Base-by-base conservation (phyloP, 179 eudicot genomes). In the Silene coronaria region DNA sequence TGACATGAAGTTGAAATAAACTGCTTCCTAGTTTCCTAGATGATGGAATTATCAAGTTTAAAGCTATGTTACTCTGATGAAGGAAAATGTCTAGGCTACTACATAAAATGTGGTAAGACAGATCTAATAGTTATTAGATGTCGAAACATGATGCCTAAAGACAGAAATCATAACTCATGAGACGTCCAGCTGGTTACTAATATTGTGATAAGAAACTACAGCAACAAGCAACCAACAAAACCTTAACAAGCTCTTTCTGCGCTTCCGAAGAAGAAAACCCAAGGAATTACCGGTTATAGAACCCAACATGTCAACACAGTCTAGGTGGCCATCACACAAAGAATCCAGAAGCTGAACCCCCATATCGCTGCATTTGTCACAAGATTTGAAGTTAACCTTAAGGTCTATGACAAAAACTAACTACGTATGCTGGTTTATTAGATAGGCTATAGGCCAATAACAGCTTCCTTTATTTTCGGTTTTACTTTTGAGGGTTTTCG, bases 211-310 rank as follows among this genome's bases (percentile, higher is more conserved):
- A 13, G n/a, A 64, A 64, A 65, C 21, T n/a, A 30, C 69, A 65
- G 69, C 46, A 65, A 21, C 22, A 65, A 30, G 46, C 38, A 14
- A 65, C 23, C 69, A 65, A 65, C n/a, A 28, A 64, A 28, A 30
- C 12, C 13, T 28, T 14, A 2, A n/a, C 45, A 30, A 28, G 24
- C 36, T 27, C 30, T 5, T 55, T 70, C 36, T 3, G 30, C 30
- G 38, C 23, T 69, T 5, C 7, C 58, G 7, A 53, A 53, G 26
- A 26, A 10, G 30, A 69, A 67, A 23, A 8, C 36, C 14, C 28
- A 67, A 34, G 76, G 60, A 11, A 68, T 71, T 81, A 93, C 97
- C 98, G 79, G 98, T 94, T 45, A 94, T 82, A 9, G 96, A 77
- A 68, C 85, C 78, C 66, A 94, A 77, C 88, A 92, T 58, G 80